Evolutionary conservation across 176 grass and related monocot genomes (phyloP), one percentile per base, ranked within the genome.

Genomic region (Triticum urartu): DNA sequence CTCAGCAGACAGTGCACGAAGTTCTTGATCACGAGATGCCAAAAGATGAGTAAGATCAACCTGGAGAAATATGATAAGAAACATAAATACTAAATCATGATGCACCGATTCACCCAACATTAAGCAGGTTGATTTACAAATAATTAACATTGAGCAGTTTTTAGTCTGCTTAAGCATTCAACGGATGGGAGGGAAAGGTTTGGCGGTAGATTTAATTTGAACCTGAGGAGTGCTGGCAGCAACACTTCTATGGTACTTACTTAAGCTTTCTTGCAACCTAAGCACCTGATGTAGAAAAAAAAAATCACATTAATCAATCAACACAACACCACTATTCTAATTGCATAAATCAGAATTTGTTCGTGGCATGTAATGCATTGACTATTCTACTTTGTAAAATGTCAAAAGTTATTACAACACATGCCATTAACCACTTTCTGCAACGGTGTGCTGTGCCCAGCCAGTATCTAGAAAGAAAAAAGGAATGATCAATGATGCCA

Each of bases 11-110:
- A 98, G 83, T 40, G 96, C 71, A 81, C 96, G 90, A 66, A 98
- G 92, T 92, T 98, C 93, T 94, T 98, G 96, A 84, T 98, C 94
- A 89, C 96, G 90, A 75, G 96, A 92, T 42, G 93, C 93, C 83
- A 98, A 89, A 45, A 98, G 86, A 90, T 98, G 96, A 74, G 90
- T 91, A 85, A 98, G 91, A 68, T 98, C 96, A 86, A 95, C 96
- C 96, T 98, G 86, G 20, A 6, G 70, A 79, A 89, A 81, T 79
- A 87, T 14, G 24, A 74, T 24, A 12, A 76, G 15, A 72, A 52
- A 54, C 79, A 9, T 61, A 63, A 30, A 18, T 35, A 33, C 40
- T 77, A 7, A 30, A 76, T 77, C 39, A 10, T 2, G 34, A 36
- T 50, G 20, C 20, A 75, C 20, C 9, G 47, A 66, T 48, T 81